A percentile compares a stretch with the other conserved stretches of the same genome.
Conservation (phyloP, 2,329 filamentous ascomycete species). For the Sordariomycetes sp. region DNA sequence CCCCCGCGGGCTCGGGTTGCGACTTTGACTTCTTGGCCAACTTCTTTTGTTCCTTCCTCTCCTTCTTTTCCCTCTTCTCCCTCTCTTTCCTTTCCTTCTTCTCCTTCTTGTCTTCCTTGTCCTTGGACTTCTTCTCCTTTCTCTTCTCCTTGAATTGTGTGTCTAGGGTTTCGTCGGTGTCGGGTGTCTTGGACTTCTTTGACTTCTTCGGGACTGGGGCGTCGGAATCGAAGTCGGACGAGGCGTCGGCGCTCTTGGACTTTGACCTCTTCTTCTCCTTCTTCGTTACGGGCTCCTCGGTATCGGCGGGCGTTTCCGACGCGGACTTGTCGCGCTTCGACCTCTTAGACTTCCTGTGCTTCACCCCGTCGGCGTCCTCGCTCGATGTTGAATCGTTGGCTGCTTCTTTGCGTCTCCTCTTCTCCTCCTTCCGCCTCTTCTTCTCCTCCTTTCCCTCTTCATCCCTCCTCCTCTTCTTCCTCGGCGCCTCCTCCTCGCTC, state of each 20-base stretch:
- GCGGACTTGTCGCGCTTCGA: not conserved
- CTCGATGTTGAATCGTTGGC: not conserved
- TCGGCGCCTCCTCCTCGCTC: conserved; percentile 11
- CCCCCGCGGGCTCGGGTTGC: not conserved
- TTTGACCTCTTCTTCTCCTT: conserved; percentile 3
- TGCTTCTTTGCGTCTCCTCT: not conserved
- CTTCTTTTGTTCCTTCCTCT: not conserved
- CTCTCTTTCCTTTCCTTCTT: conserved; percentile 5
- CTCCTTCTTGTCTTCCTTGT: conserved; percentile 1
- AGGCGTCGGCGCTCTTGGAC: not conserved
- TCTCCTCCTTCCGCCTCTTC: not conserved
- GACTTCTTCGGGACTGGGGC: not conserved
- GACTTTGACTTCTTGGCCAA: not conserved
- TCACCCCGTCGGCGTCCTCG: not conserved
- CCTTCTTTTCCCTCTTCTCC: conserved; percentile 1
- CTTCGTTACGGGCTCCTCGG: not conserved
- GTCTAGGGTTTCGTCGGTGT: conserved; percentile 3
- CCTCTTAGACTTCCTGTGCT: conserved; percentile 1
- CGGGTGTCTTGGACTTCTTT: not conserved
- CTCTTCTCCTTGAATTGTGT: conserved; percentile 4
- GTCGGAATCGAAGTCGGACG: conserved; percentile 1
- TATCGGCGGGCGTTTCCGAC: not conserved
- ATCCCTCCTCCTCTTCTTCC: conserved; percentile 7
- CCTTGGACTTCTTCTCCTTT: not conserved
- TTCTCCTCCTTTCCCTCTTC: conserved; percentile 5